phyloP scores from a whole-genome alignment of 78 protist species.

The Chrysochromulina parva region DNA sequence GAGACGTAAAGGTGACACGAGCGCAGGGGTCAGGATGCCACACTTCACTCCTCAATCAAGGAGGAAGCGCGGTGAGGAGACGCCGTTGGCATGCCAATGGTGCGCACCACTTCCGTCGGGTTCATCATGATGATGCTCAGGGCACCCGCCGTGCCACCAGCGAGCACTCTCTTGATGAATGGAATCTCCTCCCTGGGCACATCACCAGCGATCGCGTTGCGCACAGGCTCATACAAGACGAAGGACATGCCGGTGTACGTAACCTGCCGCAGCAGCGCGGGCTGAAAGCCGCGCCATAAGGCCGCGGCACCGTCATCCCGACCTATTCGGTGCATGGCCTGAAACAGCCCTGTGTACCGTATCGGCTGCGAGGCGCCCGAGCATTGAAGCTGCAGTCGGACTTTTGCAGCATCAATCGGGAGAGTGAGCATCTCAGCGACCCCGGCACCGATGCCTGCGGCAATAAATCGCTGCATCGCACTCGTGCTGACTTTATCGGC shows the following conservation, averaged over 20 bases:
- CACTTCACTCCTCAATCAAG: too few relatives aligned
- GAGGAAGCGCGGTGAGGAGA: too few relatives aligned
- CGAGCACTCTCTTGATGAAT: slow-evolving; percentile 24
- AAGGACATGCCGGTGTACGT: slow-evolving; percentile 50
- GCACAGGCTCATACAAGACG: slow-evolving; percentile 46
- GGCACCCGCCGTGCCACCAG: slow-evolving; percentile 55
- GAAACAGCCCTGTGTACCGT: slow-evolving; percentile 38
- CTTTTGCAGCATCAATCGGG: slow-evolving; percentile 38
- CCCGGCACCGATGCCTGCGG: slow-evolving; percentile 20
- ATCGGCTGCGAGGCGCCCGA: background rate
- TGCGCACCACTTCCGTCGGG: slow-evolving; percentile 46
- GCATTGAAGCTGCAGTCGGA: slow-evolving; percentile 38
- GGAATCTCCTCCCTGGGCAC: slow-evolving; percentile 1
- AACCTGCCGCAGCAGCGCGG: slow-evolving; percentile 50
- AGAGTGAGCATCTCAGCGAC: slow-evolving; percentile 37
- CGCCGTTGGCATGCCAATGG: too few relatives aligned
- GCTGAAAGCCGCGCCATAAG: slow-evolving; percentile 32
- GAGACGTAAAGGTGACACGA: too few relatives aligned
- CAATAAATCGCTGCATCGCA: slow-evolving; percentile 25
- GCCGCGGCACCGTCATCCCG: slow-evolving; percentile 37
- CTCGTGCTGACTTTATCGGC: background rate
- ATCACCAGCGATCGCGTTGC: background rate
- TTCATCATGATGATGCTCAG: slow-evolving; percentile 33
- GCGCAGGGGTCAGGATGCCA: too few relatives aligned
- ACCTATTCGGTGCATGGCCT: background rate